Conservation (phyloP, 2,329 filamentous ascomycete species). For the Clonostachys solani region DNA sequence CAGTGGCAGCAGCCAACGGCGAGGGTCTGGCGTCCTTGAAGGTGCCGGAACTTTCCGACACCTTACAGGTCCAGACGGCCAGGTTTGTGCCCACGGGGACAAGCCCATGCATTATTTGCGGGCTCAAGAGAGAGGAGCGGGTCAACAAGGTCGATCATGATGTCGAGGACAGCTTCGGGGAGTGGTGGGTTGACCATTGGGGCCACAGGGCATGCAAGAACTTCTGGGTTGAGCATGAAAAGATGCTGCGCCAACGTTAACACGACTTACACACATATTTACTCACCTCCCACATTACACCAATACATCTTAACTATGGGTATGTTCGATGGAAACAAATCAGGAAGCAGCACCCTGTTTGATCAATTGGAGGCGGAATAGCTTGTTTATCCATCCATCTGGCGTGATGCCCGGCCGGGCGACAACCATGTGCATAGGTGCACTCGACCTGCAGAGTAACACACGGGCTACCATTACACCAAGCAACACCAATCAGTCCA, state of each 20-base stretch:
- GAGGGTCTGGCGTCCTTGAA: constrained; percentile 45
- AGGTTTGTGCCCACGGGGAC: constrained; percentile 71
- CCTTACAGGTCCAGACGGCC: constrained; percentile 62
- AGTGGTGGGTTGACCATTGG: constrained; percentile 95
- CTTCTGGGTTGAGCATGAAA: constrained; percentile 80
- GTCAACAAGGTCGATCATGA: constrained; percentile 70
- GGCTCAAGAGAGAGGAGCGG: constrained; percentile 82
- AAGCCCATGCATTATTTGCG: constrained; percentile 80
- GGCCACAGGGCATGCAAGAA: constrained; percentile 74
- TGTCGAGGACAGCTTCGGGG: constrained; percentile 87
- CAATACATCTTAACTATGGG: too few species aligned
- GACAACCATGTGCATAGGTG: too few species aligned
- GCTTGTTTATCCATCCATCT: too few species aligned
- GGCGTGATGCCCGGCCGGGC: too few species aligned
- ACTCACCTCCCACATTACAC: too few species aligned
- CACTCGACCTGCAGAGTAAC: too few species aligned
- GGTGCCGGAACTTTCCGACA: constrained; percentile 69
- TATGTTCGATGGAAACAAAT: too few species aligned
- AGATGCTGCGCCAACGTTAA: constrained; percentile 63
- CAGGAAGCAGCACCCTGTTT: too few species aligned
- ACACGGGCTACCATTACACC: too few species aligned
- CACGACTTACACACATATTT: too few species aligned
- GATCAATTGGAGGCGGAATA: too few species aligned
- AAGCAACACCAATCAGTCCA: too few species aligned
- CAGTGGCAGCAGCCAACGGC: constrained; percentile 63